Percentiles rank a stretch among this genome's conserved stretches.
phyloP scores from a whole-genome alignment of 108 stramenopile genomes.

The Chaetoceros muelleri region DNA sequence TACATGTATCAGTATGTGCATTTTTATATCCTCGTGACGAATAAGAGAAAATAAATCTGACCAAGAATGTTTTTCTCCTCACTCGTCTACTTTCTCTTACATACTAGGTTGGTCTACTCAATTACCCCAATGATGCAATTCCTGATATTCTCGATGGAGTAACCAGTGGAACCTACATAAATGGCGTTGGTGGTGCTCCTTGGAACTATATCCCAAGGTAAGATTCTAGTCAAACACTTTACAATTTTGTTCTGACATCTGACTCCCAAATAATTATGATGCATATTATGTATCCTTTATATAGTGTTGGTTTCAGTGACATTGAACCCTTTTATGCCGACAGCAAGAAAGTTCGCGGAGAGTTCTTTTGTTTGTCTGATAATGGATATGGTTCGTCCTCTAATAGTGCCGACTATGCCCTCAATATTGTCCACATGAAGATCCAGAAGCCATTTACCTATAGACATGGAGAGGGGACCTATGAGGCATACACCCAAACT shows the following conservation, averaged over 20 bases:
- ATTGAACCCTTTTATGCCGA: conserved; percentile 22
- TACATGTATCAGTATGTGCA: conserved; percentile 4
- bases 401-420: conserved; percentile 25
- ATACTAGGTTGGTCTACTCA: conserved; percentile 24
- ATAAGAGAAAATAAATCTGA: background rate
- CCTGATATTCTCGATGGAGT: conserved; percentile 14
- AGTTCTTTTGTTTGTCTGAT: conserved; percentile 23
- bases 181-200: conserved; percentile 1
- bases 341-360: conserved; percentile 10
- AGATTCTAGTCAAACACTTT: no score
- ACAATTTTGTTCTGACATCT: no score
- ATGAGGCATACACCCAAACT: conserved; percentile 21
- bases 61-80: background rate
- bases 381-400: conserved; percentile 24
- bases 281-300: no score
- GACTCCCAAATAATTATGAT: no score
- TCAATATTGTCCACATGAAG: conserved; percentile 28
- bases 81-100: background rate
- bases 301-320: conserved; percentile 26
- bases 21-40: background rate
- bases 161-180: conserved; percentile 18
- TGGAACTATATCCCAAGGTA: conserved; percentile 9
- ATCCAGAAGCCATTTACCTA: conserved; percentile 32
- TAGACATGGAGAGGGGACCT: conserved; percentile 29
- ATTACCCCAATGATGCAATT: conserved; percentile 19